These are phyloP conservation scores for Coleophoma crateriformis DNA, from an alignment of 2,329 filamentous ascomycete species.

Conservation along the genomic window DNA sequence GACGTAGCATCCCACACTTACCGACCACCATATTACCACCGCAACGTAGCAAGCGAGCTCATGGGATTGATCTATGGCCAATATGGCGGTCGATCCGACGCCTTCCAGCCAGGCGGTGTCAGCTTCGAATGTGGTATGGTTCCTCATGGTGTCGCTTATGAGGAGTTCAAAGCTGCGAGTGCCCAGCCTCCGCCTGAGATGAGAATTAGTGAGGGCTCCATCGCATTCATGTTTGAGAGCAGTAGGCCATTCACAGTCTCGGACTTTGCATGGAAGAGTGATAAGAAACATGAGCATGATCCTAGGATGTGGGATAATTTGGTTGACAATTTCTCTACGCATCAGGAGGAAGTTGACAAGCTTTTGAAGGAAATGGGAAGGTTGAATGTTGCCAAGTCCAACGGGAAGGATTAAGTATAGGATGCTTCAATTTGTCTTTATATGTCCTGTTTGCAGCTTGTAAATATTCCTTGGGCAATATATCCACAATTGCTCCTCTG, in stretches of 20 bases:
- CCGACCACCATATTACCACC: slow-evolving; percentile 53
- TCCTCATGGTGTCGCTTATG: slow-evolving; percentile 41
- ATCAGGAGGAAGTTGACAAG: slow-evolving; percentile 39
- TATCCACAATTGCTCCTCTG: too few relatives aligned
- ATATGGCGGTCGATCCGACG: slow-evolving; percentile 34
- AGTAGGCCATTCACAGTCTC: slow-evolving; percentile 50
- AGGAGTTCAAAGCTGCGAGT: slow-evolving; percentile 39
- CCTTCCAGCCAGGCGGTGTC: slow-evolving; percentile 38
- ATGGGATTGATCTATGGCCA: slow-evolving; percentile 37
- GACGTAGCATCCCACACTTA: slow-evolving; percentile 51
- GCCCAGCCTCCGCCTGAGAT: slow-evolving; percentile 37
- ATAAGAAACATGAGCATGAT: slow-evolving; percentile 37
- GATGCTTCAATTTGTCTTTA: too few relatives aligned
- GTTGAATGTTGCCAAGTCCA: slow-evolving; percentile 7
- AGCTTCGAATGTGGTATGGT: slow-evolving; percentile 32
- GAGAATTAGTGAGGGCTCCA: slow-evolving; percentile 39
- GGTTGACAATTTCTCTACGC: slow-evolving; percentile 44
- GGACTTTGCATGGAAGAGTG: slow-evolving; percentile 42
- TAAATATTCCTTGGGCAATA: too few relatives aligned
- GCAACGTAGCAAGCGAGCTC: slow-evolving; percentile 44
- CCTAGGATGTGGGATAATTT: slow-evolving; percentile 48
- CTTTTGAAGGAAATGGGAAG: slow-evolving; percentile 25
- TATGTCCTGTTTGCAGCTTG: too few relatives aligned
- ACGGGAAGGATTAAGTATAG: slow-evolving; percentile 3
- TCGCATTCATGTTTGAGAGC: slow-evolving; percentile 47